phyloP scores from a whole-genome alignment of 2,329 filamentous ascomycete species.

The Plectosphaerella sp. region DNA sequence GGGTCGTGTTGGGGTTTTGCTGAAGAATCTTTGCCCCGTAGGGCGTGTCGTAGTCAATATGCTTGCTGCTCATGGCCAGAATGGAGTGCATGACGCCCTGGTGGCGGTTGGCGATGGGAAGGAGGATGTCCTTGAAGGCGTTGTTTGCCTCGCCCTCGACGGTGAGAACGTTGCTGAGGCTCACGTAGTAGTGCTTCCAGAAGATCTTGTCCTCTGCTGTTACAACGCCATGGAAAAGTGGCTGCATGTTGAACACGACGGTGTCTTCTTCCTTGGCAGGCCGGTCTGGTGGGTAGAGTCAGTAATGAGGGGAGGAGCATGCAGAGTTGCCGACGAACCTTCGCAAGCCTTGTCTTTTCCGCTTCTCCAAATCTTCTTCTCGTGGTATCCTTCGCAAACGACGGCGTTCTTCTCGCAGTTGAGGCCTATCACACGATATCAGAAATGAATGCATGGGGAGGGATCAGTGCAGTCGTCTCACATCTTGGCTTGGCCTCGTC shows the following conservation, averaged over 20 bases:
- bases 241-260: slow-evolving; percentile 49
- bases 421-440: slow-evolving; percentile 49
- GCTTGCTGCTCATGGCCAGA: slow-evolving; percentile 75
- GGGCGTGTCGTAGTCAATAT: slow-evolving; percentile 58
- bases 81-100: slow-evolving; percentile 87
- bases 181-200: slow-evolving; percentile 76
- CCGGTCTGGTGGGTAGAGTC: slow-evolving; percentile 1
- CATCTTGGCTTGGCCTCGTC: slow-evolving; percentile 65
- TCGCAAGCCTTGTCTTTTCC: slow-evolving; percentile 73
- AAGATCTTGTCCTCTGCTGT: slow-evolving; percentile 75
- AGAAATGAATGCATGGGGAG: slow-evolving; percentile 1
- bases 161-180: slow-evolving; percentile 76
- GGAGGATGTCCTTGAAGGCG: slow-evolving; percentile 78
- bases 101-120: slow-evolving; percentile 77
- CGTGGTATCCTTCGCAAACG: slow-evolving; percentile 84
- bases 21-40: slow-evolving; percentile 50
- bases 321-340: slow-evolving; percentile 34
- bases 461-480: slow-evolving; percentile 30
- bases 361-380: slow-evolving; percentile 82
- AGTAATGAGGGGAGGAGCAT: background rate
- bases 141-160: slow-evolving; percentile 78
- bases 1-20: slow-evolving; percentile 41
- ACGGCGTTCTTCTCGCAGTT: slow-evolving; percentile 94
- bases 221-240: slow-evolving; percentile 77
- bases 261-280: slow-evolving; percentile 4